Percentiles rank a stretch among this genome's conserved stretches.
Evolutionary conservation across 2,329 filamentous ascomycete species (phyloP).

Genomic region (Hymenoscyphus linearis): DNA sequence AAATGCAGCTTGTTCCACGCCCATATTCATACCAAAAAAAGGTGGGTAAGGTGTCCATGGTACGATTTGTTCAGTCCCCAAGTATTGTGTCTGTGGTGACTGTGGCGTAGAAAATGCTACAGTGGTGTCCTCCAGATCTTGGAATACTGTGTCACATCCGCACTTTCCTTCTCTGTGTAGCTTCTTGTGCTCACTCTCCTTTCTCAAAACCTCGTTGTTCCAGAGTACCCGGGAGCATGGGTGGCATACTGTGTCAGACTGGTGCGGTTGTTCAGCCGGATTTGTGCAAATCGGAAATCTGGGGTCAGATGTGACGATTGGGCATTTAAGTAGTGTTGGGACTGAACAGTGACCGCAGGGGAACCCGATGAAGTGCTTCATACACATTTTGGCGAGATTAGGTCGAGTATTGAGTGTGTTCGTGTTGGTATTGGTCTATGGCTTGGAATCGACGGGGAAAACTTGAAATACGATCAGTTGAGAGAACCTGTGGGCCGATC

Average conservation of each 20-base stretch:
- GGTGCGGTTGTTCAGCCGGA: constrained; percentile 24
- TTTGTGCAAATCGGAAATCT: constrained; percentile 26
- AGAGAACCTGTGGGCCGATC: neutral
- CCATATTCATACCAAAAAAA: too few species aligned
- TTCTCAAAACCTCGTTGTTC: constrained; percentile 24
- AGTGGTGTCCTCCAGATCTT: constrained; percentile 11
- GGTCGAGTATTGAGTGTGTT: neutral
- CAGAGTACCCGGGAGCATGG: constrained; percentile 28
- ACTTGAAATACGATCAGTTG: neutral
- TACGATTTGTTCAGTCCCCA: neutral
- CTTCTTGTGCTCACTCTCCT: constrained; percentile 25
- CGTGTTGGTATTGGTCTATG: neutral
- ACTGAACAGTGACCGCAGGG: constrained; percentile 43
- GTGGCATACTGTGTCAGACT: constrained; percentile 25
- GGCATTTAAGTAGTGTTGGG: constrained; percentile 39
- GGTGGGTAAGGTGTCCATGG: too few species aligned
- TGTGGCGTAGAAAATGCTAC: neutral
- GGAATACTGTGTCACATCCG: constrained; percentile 25
- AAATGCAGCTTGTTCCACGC: too few species aligned
- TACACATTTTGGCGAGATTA: constrained; percentile 37
- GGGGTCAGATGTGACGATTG: constrained; percentile 25
- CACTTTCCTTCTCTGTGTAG: constrained; percentile 22
- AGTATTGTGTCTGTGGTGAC: neutral
- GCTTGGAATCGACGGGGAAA: neutral
- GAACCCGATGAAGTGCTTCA: constrained; percentile 42